Evolutionary conservation across 805 yeast species (phyloP), one percentile per base, ranked within the genome.

Genomic region (Yamadazyma akitaensis): DNA sequence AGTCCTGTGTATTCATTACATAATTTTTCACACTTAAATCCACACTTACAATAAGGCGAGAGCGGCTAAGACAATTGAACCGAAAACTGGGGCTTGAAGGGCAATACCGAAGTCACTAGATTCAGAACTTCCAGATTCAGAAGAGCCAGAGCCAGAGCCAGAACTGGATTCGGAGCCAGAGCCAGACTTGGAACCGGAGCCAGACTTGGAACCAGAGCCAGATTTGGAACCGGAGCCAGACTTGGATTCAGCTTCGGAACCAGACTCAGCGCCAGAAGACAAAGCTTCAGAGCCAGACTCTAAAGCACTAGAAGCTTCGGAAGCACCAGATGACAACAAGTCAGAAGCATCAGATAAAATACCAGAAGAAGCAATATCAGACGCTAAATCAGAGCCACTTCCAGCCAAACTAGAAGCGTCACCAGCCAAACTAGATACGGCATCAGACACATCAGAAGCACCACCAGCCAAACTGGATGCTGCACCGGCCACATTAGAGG

Each of bases 21-120:
- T 33, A 32, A 33, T 26, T 19, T 40, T 31, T 30, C 41, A 38
- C 33, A 11, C 37, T 39, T 54, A 56, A 28, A 56, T 31, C 17
- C 41, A 38, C 33, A 11, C 37, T 39, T 54, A 56, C 33, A 56
- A 48, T 35, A 56, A 50, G 36, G 55, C 57, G 44, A 55, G 43
- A 26, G 53, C 54, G 30, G 46, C 49, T 26, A 58, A 53, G 34
- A 51, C 57, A 28, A 59, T 42, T 17, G 55, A 52, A 18, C 55
- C 56, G 21, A 47, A 50, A 18, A 43, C 30, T 37, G 63, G 56
- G 8, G 58, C 59, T 19, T 37, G 37, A 16, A 55, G 49, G 14
- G 46, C 46, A 19, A 51, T 49, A 26, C 51, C 58, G 21, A 51
- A 30, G 28, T 49, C 50, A 40, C 48, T 33, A 32, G 58, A 49